Evolutionary conservation across 129 eudicot genomes (phyloP).

Genomic region (Tagetes erecta): DNA sequence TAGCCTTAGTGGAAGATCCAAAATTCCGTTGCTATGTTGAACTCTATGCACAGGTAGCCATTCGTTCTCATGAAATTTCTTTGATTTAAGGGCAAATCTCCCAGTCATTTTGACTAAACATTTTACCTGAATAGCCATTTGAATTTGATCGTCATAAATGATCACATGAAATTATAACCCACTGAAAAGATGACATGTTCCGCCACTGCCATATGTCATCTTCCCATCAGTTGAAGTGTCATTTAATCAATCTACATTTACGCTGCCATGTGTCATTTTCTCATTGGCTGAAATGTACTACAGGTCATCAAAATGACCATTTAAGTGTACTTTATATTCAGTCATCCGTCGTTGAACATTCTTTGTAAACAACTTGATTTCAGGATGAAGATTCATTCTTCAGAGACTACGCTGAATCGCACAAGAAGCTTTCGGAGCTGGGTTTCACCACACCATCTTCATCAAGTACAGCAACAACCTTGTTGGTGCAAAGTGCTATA

Average conservation of each 20-base stretch:
- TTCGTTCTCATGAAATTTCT: not conserved
- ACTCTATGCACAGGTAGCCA: conserved; percentile 75
- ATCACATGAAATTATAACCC: not conserved
- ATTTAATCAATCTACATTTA: not conserved
- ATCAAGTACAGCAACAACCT: conserved; percentile 29
- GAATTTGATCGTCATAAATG: not conserved
- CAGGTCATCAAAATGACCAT: not conserved
- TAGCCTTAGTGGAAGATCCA: conserved; percentile 71
- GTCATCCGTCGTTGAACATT: not conserved
- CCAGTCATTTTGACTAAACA: not conserved
- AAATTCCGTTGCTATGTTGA: conserved; percentile 57
- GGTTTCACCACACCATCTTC: conserved; percentile 66
- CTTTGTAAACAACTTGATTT: conserved; percentile 1
- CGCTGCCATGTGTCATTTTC: not conserved
- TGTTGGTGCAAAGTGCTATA: conserved; percentile 41
- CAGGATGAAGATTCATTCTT: conserved; percentile 94
- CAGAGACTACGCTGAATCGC: conserved; percentile 87
- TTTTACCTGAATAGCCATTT: not conserved
- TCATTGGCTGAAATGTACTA: not conserved
- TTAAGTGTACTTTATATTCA: not conserved
- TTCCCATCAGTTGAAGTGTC: not conserved
- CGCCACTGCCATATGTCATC: not conserved
- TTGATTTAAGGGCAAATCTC: not conserved
- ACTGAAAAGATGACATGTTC: not conserved
- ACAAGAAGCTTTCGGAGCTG: conserved; percentile 90